Conservation (phyloP, 2,329 filamentous ascomycete species). For the Exophiala mesophila region DNA sequence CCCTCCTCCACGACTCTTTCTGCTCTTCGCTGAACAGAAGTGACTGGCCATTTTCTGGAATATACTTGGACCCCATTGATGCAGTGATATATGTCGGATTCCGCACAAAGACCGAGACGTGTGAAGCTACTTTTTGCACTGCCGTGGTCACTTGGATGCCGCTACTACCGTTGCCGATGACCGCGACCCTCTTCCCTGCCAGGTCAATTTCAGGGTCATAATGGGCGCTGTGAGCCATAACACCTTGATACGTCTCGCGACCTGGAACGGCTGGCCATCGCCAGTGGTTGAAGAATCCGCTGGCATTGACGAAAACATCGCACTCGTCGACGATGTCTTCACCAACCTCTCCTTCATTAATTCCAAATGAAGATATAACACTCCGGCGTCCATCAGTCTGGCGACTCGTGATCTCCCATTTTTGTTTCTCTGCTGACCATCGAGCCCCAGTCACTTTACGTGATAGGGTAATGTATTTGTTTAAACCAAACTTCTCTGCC, state of each 20-base stretch:
- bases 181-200: constrained; percentile 53
- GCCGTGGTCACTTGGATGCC: constrained; percentile 47
- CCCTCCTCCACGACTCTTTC: constrained; percentile 11
- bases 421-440: constrained; percentile 20
- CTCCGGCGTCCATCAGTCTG: constrained; percentile 40
- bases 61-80: constrained; percentile 9
- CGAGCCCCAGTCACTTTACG: constrained; percentile 26
- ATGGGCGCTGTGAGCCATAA: constrained; percentile 30
- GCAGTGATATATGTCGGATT: not conserved
- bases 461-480: constrained; percentile 25
- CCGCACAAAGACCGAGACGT: constrained; percentile 11
- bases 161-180: constrained; percentile 60
- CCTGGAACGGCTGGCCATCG: constrained; percentile 35
- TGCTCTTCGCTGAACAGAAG: constrained; percentile 7
- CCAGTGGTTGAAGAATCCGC: constrained; percentile 35
- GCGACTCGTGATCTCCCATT: not conserved
- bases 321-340: constrained; percentile 47
- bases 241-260: constrained; percentile 31
- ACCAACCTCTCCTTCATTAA: constrained; percentile 4
- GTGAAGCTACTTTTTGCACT: constrained; percentile 8
- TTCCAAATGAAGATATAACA: constrained; percentile 22
- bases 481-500: constrained; percentile 23
- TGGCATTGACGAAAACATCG: constrained; percentile 42
- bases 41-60: not conserved
- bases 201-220: constrained; percentile 42